Conservation (phyloP, 768 basidiomycete genomes). For the Cyathus striatus region DNA sequence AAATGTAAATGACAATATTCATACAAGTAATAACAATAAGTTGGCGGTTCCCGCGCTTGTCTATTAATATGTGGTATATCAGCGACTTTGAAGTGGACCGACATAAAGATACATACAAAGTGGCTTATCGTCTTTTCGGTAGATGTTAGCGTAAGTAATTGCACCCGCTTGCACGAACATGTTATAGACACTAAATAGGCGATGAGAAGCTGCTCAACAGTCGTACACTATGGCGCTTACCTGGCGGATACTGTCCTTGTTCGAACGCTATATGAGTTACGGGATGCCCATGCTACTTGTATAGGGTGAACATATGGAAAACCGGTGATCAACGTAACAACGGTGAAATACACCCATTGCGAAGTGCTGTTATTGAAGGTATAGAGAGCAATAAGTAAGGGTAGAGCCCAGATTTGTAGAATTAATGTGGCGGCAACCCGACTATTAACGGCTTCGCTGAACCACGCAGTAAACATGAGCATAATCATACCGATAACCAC, state of each 20-base stretch:
- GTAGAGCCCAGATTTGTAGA: conserved; percentile 58
- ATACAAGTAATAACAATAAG: conserved; percentile 50
- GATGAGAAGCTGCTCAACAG: neutral
- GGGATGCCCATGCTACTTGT: conserved; percentile 54
- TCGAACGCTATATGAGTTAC: conserved; percentile 56
- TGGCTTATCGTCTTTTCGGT: conserved; percentile 44
- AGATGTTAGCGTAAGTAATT: conserved; percentile 51
- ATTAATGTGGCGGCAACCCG: conserved; percentile 48
- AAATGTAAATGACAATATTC: conserved; percentile 48
- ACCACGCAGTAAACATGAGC: conserved; percentile 40
- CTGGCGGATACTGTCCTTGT: conserved; percentile 45
- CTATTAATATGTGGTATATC: conserved; percentile 17
- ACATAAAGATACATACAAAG: conserved; percentile 23
- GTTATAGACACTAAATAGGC: conserved; percentile 41
- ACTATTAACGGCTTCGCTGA: conserved; percentile 53
- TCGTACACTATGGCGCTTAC: conserved; percentile 4
- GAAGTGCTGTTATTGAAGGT: conserved; percentile 42
- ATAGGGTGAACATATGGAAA: conserved; percentile 49
- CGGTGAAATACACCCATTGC: conserved; percentile 51
- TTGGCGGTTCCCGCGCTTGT: conserved; percentile 53
- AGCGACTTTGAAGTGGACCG: neutral
- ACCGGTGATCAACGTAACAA: conserved; percentile 49
- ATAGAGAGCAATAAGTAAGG: conserved; percentile 52
- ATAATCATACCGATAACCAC: conserved; percentile 46
- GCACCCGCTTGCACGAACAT: conserved; percentile 59